Base-by-base conservation (phyloP, 1,139 yeast species). In the Nakaseomyces kungkrabaensis region DNA sequence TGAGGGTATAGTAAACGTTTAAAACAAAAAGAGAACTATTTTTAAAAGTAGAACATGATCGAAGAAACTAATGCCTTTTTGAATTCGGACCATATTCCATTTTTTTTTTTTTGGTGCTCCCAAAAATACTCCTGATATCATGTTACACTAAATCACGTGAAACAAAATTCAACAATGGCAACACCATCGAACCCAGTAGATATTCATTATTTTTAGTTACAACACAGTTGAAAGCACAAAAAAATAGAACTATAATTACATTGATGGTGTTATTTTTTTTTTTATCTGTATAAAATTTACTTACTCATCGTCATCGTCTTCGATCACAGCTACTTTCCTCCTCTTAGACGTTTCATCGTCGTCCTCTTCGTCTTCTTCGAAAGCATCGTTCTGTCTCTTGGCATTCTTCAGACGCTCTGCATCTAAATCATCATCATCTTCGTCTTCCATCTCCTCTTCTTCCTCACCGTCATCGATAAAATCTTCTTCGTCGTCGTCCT, bases 381-480 rank as follows among this genome's bases (percentile, higher is more conserved):
- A 62, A 37, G 61, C 65, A 53, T 71, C 77, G 7, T 85, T 84
- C 38, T 73, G 76, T 47, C 73, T 71, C 63, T 85, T 85, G 50
- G 83, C 72, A 52, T 74, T 73, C 54, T 75, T 76, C 61, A 85
- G 72, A 56, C 89, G 72, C 56, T 79, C 82, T 0, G 87, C 86
- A 2, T 81, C 80, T 48, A 76, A 82, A 42, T 76, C 78, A 27
- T 76, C 82, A 32, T 78, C 83, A 1, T 65, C 72, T 6, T 61
- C 71, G 3, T 62, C 70, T 9, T 60, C 10, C 10, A 8, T 70
- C 1, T 63, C 71, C 25, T 58, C 68, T 9, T 59, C 64, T 5
- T 58, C 67, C 25, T 54, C 78, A 37, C 73, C 77, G 47, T 78
- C 82, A 29, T 75, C 76, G 13, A 68, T 74, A 49, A 67, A 73